A percentile compares a stretch with the other conserved stretches of the same genome.
phyloP scores from a whole-genome alignment of 208 protist genomes.

The Leishmania mexicana region DNA sequence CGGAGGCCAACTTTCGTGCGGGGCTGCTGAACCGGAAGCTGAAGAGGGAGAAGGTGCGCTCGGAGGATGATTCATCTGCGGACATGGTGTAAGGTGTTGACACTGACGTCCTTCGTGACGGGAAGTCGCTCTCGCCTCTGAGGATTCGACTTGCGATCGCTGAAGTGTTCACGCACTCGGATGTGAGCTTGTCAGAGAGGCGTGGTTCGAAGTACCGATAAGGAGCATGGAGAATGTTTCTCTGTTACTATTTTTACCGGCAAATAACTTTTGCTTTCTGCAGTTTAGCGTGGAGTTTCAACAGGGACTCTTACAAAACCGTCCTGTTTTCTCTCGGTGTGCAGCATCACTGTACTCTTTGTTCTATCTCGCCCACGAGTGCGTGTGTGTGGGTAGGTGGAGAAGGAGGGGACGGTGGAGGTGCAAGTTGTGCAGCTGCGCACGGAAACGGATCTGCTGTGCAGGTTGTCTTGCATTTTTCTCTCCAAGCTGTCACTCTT shows the following conservation, averaged over 20 bases:
- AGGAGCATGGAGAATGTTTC: not conserved
- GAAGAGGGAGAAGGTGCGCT: constrained; percentile 31
- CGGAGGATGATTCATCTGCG: constrained; percentile 9
- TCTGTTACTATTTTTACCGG: not conserved
- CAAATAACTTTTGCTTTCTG: not conserved
- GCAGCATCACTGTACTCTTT: not conserved
- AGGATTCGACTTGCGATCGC: not conserved
- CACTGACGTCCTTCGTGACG: not conserved
- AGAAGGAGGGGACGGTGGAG: not conserved
- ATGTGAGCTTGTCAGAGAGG: not conserved
- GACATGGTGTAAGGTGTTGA: not conserved
- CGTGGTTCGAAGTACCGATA: not conserved
- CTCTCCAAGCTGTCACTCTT: no score
- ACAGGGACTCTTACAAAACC: not conserved
- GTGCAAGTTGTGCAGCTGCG: not conserved
- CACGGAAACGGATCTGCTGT: not conserved
- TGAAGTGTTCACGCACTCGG: not conserved
- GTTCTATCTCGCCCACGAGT: not conserved
- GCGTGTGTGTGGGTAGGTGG: not conserved
- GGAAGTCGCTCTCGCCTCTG: not conserved
- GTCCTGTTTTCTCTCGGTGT: not conserved
- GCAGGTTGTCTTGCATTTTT: not conserved
- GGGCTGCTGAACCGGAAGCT: constrained; percentile 41
- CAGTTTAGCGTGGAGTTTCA: not conserved
- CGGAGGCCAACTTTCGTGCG: constrained; percentile 40